A percentile compares a stretch with the other conserved stretches of the same genome.
Conservation (phyloP, 495 filamentous ascomycete species). For the Talaromyces wortmannii region DNA sequence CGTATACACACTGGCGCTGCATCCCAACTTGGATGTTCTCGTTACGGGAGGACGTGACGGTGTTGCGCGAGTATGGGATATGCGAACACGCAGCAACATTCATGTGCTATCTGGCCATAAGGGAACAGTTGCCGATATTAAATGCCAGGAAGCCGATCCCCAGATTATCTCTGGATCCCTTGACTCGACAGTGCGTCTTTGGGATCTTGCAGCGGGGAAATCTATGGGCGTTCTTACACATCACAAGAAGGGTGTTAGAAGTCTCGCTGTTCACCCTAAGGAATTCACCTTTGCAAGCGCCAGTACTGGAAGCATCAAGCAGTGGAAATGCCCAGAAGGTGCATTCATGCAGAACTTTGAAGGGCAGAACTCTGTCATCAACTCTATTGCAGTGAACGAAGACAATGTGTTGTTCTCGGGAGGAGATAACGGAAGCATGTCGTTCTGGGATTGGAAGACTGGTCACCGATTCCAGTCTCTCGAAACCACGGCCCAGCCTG, state of each 20-base stretch:
- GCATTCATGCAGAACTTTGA: slow-evolving; percentile 99
- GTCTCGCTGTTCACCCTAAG: slow-evolving; percentile 76
- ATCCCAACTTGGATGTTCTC: slow-evolving; percentile 90
- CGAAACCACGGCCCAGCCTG: slow-evolving; percentile 89
- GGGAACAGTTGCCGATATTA: slow-evolving; percentile 78
- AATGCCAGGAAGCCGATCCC: slow-evolving; percentile 93
- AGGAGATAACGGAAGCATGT: slow-evolving; percentile 92
- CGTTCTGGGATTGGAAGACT: slow-evolving; percentile 99
- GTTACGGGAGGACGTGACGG: slow-evolving; percentile 95
- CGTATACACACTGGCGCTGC: slow-evolving; percentile 85
- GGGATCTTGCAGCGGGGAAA: slow-evolving; percentile 95
- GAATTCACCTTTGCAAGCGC: slow-evolving; percentile 97
- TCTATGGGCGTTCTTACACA: slow-evolving; percentile 94
- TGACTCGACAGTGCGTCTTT: slow-evolving; percentile 87
- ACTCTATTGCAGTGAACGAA: slow-evolving; percentile 87
- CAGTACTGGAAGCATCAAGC: slow-evolving; percentile 91
- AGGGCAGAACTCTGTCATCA: slow-evolving; percentile 93
- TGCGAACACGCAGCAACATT: slow-evolving; percentile 91
- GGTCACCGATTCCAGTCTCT: slow-evolving; percentile 83
- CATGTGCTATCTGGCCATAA: slow-evolving; percentile 90
- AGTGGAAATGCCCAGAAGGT: slow-evolving; percentile 98
- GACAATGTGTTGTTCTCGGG: slow-evolving; percentile 94
- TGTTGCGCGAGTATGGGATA: slow-evolving; percentile 94
- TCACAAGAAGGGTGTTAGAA: slow-evolving; percentile 94
- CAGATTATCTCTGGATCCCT: slow-evolving; percentile 90